Base-by-base conservation (phyloP, 805 yeast species). In the Cyberlindnera nakhonratchasimensis region DNA sequence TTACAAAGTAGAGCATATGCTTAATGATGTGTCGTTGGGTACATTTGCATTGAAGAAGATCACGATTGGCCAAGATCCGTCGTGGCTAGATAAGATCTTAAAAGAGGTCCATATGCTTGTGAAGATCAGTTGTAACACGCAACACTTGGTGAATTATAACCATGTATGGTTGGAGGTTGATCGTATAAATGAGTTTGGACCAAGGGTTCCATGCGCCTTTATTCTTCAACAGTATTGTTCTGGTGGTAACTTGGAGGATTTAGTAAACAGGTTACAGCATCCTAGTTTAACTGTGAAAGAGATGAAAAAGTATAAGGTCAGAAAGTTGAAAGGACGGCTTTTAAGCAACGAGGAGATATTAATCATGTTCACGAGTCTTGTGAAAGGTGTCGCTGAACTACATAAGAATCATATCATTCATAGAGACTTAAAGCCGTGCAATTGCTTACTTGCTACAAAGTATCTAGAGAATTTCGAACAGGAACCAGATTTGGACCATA, bases 131-230 rank as follows among this genome's bases (percentile, higher is more conserved):
- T 74, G 58, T 72, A 72, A 63, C 29, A 67, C 68, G 49, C 67
- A 75, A 34, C 84, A 88, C 59, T 70, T 89, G 51, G 86, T 89
- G 21, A 76, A 84, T 17, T 89, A 89, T 58, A 88, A 89, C 56
- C 96, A 89, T 62, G 96, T 88, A 20, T 89, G 96, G 96, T 61
- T 89, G 24, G 96, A 89, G 56, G 69, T 82, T 54, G 84, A 75
- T 30, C 61, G 66, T 16, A 58, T 74, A 22, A 67, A 74, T 34
- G 66, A 64, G 9, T 78, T 78, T 58, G 80, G 80, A 39, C 78
- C 82, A 26, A 57, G 59, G 22, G 69, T 77, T 5, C 89, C 90
- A 0, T 82, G 85, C 58, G 87, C 89, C 5, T 89, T 79, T 53
- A 84, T 89, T 9, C 65, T 89, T 12, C 91, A 86, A 60, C 96